Evolutionary conservation across 306 rosid genomes (phyloP), one percentile per base, ranked within the genome.

Genomic region (cucumber (Cucumis sativus)): DNA sequence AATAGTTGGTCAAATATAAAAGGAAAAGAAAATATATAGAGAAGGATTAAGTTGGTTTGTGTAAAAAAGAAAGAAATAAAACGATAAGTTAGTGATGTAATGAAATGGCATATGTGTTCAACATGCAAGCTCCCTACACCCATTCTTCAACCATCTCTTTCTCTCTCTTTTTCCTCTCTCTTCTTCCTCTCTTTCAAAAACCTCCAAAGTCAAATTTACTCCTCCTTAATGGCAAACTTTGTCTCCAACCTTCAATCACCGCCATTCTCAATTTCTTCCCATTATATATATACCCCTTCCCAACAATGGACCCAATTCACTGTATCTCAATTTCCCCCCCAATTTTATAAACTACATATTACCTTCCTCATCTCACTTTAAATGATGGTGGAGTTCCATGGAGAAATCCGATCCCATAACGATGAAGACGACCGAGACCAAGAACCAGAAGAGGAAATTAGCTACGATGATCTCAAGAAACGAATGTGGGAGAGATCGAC

Each of bases 401-500:
- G 80, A 75, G 82, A 82, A 52, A 76, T 28, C 14, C 47, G 15
- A 10, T 8, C 4, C 16, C 2, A 2, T 2, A 5, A 10, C 30
- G 54, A 75, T 57, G 47, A 17, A 0, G 78, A 59, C 28, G 80
- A 35, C 14, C 54, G 65, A 6, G 88, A 83, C 2, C 78, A 61
- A 0, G 85, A 56, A 25, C 79, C 59, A 10, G 81, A 58, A 1
- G 85, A 67, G 49, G 78, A 64, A 14, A 74, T 90, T 28, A 81
- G 83, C 66, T 87, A 85, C 56, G 87, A 87, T 1, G 66, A 89
- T 23, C 88, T 87, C 18, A 84, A 88, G 87, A 84, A 87, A 71
- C 81, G 97, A 13, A 80, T 84, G 89, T 88, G 88, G n/a, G 97
- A 90, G 77, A 84, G 93, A 92, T 55, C 28, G 82, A 3, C 62